phyloP scores from a whole-genome alignment of 768 basidiomycete genomes.

The Xanthoconium stramineum region DNA sequence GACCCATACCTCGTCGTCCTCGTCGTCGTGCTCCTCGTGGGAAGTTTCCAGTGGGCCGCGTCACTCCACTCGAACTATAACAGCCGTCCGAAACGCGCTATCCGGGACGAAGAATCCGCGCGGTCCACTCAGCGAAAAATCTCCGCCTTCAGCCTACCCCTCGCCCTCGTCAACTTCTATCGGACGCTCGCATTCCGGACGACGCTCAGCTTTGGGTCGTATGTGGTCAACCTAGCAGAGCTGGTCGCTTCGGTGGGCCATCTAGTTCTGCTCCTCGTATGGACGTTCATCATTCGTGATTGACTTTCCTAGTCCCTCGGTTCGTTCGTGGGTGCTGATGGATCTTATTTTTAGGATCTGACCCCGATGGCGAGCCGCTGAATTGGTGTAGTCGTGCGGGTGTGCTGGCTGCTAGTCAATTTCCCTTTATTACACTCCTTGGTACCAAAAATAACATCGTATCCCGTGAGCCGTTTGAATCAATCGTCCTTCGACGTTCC shows the following conservation, averaged over 20 bases:
- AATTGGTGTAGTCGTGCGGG: slow-evolving; percentile 35
- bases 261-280: slow-evolving; percentile 35
- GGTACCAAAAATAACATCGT: slow-evolving; percentile 41
- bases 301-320: not conserved
- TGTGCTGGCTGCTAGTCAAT: slow-evolving; percentile 33
- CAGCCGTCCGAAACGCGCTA: slow-evolving; percentile 1
- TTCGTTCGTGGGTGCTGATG: not conserved
- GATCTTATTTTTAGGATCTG: slow-evolving; percentile 16
- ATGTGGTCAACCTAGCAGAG: slow-evolving; percentile 41
- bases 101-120: slow-evolving; percentile 2
- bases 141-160: slow-evolving; percentile 23
- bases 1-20: slow-evolving; percentile 12
- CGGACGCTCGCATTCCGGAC: slow-evolving; percentile 37
- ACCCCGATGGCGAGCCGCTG: slow-evolving; percentile 17
- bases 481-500: not conserved
- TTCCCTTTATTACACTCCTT: slow-evolving; percentile 40
- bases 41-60: slow-evolving; percentile 18
- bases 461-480: slow-evolving; percentile 11
- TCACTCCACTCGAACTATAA: slow-evolving; percentile 12
- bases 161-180: slow-evolving; percentile 33
- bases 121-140: not conserved
- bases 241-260: slow-evolving; percentile 37
- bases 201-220: slow-evolving; percentile 33
- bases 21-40: slow-evolving; percentile 12
- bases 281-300: slow-evolving; percentile 38